Conservation (phyloP, 345 rosid species). For the Eucalyptus polyanthemos region DNA sequence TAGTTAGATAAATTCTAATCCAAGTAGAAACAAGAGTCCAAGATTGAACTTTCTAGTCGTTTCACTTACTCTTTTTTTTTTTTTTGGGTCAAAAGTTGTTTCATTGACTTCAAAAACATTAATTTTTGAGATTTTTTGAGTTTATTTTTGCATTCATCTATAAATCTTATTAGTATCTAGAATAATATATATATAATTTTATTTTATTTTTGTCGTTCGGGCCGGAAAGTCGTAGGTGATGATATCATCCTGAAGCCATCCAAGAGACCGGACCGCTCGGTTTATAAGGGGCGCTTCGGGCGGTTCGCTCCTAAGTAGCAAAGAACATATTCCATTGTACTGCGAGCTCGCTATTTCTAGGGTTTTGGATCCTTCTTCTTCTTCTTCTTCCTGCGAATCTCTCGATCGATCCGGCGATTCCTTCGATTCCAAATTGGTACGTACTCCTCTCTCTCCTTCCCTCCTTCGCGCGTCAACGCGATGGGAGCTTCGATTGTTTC, state of each 20-base stretch:
- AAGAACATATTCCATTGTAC: background rate
- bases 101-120: background rate
- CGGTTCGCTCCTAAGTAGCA: background rate
- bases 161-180: background rate
- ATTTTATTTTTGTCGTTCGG: background rate
- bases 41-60: background rate
- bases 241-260: background rate
- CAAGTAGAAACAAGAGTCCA: background rate
- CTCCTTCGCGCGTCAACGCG: background rate
- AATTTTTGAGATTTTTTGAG: background rate
- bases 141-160: background rate
- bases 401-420: background rate
- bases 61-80: too few species aligned
- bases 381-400: background rate
- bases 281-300: background rate
- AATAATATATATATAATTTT: background rate
- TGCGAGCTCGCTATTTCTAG: background rate
- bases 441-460: background rate
- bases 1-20: background rate
- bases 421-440: background rate
- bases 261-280: background rate
- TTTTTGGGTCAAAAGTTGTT: background rate
- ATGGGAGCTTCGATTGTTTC: background rate
- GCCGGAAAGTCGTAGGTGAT: background rate
- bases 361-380: background rate